Evolutionary conservation across 371 early-diverging fungal genomes (phyloP).

Genomic region (Entomophthora muscae): DNA sequence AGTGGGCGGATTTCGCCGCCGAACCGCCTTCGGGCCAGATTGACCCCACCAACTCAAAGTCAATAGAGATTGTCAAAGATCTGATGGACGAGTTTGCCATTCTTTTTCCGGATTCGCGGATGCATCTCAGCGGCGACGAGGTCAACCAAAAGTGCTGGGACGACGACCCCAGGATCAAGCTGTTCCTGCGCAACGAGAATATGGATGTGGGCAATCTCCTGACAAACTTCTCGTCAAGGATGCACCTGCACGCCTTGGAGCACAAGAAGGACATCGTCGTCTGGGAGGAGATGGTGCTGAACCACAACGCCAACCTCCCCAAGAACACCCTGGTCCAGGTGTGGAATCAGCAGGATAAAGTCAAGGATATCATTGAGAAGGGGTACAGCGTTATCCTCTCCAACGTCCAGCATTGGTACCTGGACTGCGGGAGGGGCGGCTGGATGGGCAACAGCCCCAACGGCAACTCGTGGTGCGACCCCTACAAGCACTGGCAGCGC

Average conservation of each 20-base stretch:
- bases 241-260: not conserved
- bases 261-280: slow-evolving; percentile 26
- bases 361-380: slow-evolving; percentile 21
- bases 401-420: slow-evolving; percentile 36
- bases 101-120: slow-evolving; percentile 41
- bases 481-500: slow-evolving; percentile 60
- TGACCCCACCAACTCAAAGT: slow-evolving; percentile 31
- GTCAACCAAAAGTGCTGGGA: slow-evolving; percentile 47
- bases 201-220: not conserved
- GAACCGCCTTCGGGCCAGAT: slow-evolving; percentile 61
- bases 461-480: slow-evolving; percentile 58
- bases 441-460: slow-evolving; percentile 15
- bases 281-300: slow-evolving; percentile 34
- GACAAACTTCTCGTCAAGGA: not conserved
- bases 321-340: slow-evolving; percentile 17
- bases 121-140: slow-evolving; percentile 65
- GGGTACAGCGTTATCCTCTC: slow-evolving; percentile 37
- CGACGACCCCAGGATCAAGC: slow-evolving; percentile 7
- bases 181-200: not conserved
- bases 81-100: slow-evolving; percentile 35
- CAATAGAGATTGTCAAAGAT: slow-evolving; percentile 33
- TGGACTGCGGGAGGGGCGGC: slow-evolving; percentile 47
- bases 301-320: slow-evolving; percentile 16
- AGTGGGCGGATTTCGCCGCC: slow-evolving; percentile 23
- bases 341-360: slow-evolving; percentile 28